Percentiles rank a stretch among this genome's conserved stretches.
Conservation (phyloP, 306 rosid genomes). For the Vigna unguiculata region DNA sequence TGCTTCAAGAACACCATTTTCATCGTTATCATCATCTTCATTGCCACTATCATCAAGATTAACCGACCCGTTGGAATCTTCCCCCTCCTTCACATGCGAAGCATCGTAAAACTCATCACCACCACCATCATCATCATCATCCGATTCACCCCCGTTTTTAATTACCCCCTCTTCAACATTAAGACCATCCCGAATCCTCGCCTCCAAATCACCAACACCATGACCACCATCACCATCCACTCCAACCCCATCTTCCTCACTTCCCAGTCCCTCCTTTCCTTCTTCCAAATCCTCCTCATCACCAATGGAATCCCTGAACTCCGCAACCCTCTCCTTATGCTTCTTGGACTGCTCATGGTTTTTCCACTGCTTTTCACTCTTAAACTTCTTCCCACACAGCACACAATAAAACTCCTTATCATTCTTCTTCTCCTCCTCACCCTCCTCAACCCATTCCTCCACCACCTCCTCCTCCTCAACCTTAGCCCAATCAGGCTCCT, state of each 20-base stretch:
- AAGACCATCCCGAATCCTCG: conserved; percentile 42
- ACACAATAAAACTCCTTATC: conserved; percentile 85
- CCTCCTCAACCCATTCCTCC: conserved; percentile 43
- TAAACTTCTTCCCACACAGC: conserved; percentile 95
- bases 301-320: conserved; percentile 66
- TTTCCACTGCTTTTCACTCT: conserved; percentile 99
- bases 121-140: conserved; percentile 38
- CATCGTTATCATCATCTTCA: conserved; percentile 48
- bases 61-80: conserved; percentile 26
- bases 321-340: conserved; percentile 87
- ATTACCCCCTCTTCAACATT: conserved; percentile 45
- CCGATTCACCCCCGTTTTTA: conserved; percentile 44
- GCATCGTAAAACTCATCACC: conserved; percentile 46
- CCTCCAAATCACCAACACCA: conserved; percentile 49
- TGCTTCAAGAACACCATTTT: conserved; percentile 65
- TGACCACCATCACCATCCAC: conserved; percentile 37
- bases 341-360: conserved; percentile 97
- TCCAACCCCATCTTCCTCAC: conserved; percentile 48
- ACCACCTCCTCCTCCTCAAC: conserved; percentile 56
- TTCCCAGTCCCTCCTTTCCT: conserved; percentile 34
- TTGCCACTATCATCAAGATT: conserved; percentile 38
- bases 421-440: conserved; percentile 51
- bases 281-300: conserved; percentile 55
- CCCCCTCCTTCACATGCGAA: conserved; percentile 18
- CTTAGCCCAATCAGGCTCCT: conserved; percentile 84